Evolutionary conservation across 2,329 filamentous ascomycete species (phyloP), one percentile per base, ranked within the genome.

Genomic region (Penicillium decumbens): DNA sequence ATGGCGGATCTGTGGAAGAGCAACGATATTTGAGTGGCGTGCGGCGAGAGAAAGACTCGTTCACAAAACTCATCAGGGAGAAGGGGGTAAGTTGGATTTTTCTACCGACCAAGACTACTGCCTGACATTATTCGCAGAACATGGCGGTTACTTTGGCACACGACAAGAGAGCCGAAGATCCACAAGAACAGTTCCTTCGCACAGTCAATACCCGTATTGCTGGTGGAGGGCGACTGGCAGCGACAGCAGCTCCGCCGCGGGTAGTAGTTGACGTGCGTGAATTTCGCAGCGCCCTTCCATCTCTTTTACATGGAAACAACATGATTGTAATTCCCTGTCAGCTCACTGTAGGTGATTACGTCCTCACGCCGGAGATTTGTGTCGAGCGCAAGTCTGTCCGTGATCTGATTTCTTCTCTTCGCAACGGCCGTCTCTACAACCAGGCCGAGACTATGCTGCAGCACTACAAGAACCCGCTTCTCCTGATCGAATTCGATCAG

Each of bases 131-230:
- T 32, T 20, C 30, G 5, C 52, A 77, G 58, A 85, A 82, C 66
- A 97, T 98, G 93, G 88, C 91, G 0, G 70, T 97, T 42, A 92
- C 91, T 30, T 80, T 96, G 68, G 89, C 85, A 1, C 80, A 83
- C 37, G 87, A 92, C 55, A 80, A 84, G 58, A 81, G 80, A 42
- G 76, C 81, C 43, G 83, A 89, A 60, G 89, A 95, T 56, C 87
- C 90, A 0, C 87, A 97, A 70, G 91, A 97, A 66, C 82, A 85
- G 23, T 97, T 98, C 69, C 79, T 98, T 6, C 87, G 93, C 33
- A 97, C 92, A 3, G 84, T 98, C 68, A 98, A 97, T 72, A 98
- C 93, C 5, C 83, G 93, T 50, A 97, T 98, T 62, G 93, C 93
- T 1, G 93, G 93, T 48, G 93, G 93, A 42, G 93, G 93, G 7